A percentile compares a stretch with the other conserved stretches of the same genome.
Conservation (phyloP, 805 yeast species). For the Candida hispaniensis region DNA sequence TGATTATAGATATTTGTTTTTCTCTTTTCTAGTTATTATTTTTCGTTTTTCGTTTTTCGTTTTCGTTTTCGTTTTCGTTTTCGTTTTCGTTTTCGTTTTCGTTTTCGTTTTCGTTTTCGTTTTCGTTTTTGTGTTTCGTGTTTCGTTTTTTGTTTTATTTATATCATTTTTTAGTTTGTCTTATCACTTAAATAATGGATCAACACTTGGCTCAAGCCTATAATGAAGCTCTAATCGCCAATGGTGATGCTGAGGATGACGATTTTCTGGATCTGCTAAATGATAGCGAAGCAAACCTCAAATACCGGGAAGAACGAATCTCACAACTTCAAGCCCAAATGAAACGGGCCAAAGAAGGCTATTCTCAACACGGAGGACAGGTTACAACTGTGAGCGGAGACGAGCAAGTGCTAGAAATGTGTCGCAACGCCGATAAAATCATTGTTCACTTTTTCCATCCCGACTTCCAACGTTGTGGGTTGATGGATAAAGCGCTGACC, state of each 20-base stretch:
- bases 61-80: no score
- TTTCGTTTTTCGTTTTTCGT: no score
- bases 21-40: no score
- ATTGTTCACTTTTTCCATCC: conserved; percentile 58
- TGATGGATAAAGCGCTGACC: conserved; percentile 41
- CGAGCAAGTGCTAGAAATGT: conserved; percentile 43
- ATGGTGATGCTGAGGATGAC: conserved; percentile 22
- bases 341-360: conserved; percentile 29
- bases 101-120: no score
- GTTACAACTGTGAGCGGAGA: conserved; percentile 40
- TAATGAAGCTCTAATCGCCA: conserved; percentile 1
- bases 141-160: no score
- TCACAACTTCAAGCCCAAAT: conserved; percentile 42
- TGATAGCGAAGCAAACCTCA: conserved; percentile 39
- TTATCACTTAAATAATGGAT: no score
- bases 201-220: no score
- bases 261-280: conserved; percentile 29
- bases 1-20: no score
- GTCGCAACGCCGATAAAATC: conserved; percentile 34
- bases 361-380: conserved; percentile 36
- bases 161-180: no score
- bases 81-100: no score
- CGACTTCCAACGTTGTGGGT: conserved; percentile 47
- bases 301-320: conserved; percentile 54
- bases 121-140: no score